phyloP scores from a whole-genome alignment of 768 basidiomycete genomes.

The Trametes cingulata region DNA sequence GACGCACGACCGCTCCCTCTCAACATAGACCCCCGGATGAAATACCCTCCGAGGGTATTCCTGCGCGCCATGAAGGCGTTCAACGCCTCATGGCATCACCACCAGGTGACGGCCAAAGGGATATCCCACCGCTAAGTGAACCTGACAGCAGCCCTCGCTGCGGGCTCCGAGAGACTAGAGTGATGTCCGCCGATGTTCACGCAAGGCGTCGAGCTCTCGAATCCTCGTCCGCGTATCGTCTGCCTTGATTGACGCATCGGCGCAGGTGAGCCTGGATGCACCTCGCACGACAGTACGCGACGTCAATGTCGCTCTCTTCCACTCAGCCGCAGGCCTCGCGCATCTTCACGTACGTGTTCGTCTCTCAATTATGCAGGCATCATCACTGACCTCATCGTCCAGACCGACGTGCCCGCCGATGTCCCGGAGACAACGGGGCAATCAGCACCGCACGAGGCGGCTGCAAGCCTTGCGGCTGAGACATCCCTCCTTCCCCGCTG shows the following conservation, averaged over 20 bases:
- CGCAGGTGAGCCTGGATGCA: too few species aligned
- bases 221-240: not conserved
- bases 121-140: not conserved
- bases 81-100: slow-evolving; percentile 14
- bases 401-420: not conserved
- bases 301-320: not conserved
- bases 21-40: not conserved
- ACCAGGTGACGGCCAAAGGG: not conserved
- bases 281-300: too few species aligned
- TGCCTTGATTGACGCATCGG: too few species aligned
- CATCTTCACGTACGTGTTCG: not conserved
- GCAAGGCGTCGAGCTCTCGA: not conserved
- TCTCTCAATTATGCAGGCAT: not conserved
- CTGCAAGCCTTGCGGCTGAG: not conserved
- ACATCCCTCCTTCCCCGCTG: not conserved
- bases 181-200: not conserved
- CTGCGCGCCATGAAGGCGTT: not conserved
- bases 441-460: not conserved
- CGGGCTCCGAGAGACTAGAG: not conserved
- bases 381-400: not conserved
- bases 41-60: not conserved
- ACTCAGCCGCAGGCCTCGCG: not conserved
- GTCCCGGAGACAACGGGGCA: not conserved
- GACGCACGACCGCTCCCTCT: too few species aligned
- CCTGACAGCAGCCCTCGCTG: not conserved